These are phyloP conservation scores for Colletotrichum euphorbiae DNA, from an alignment of 2,329 filamentous ascomycete genomes.

Conservation along the genomic window DNA sequence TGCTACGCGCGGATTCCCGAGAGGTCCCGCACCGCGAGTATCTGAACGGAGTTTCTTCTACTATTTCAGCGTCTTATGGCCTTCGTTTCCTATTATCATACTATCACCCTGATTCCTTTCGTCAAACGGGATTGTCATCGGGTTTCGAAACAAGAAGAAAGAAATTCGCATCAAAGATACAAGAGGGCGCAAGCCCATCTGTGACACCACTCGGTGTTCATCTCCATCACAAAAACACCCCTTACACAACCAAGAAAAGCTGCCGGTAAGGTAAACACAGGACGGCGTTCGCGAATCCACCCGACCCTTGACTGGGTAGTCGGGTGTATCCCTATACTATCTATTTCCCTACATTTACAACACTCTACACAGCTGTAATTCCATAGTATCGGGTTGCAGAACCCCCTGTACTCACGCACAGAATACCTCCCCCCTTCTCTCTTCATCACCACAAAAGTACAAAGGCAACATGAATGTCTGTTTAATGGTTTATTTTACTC, in stretches of 20 bases:
- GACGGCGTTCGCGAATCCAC: slow-evolving; percentile 21
- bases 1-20: slow-evolving; percentile 89
- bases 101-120: slow-evolving; percentile 13
- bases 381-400: slow-evolving; percentile 18
- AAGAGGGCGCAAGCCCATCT: slow-evolving; percentile 39
- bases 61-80: slow-evolving; percentile 2
- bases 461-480: slow-evolving; percentile 13
- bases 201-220: background rate
- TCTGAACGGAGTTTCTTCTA: slow-evolving; percentile 48
- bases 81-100: slow-evolving; percentile 1
- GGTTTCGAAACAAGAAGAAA: slow-evolving; percentile 16
- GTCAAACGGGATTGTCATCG: slow-evolving; percentile 9
- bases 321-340: slow-evolving; percentile 17
- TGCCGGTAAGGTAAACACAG: slow-evolving; percentile 33
- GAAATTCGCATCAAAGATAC: slow-evolving; percentile 29
- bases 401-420: slow-evolving; percentile 8
- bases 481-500: slow-evolving; percentile 30
- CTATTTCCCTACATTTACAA: slow-evolving; percentile 11
- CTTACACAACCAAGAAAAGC: slow-evolving; percentile 11
- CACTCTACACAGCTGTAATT: slow-evolving; percentile 22
- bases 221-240: background rate
- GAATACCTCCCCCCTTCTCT: background rate
- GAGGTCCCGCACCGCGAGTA: slow-evolving; percentile 59
- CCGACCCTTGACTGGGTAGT: slow-evolving; percentile 12
- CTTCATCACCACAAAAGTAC: background rate